Conservation (phyloP, 2,329 filamentous ascomycete species). For the Fusarium denticulatum region DNA sequence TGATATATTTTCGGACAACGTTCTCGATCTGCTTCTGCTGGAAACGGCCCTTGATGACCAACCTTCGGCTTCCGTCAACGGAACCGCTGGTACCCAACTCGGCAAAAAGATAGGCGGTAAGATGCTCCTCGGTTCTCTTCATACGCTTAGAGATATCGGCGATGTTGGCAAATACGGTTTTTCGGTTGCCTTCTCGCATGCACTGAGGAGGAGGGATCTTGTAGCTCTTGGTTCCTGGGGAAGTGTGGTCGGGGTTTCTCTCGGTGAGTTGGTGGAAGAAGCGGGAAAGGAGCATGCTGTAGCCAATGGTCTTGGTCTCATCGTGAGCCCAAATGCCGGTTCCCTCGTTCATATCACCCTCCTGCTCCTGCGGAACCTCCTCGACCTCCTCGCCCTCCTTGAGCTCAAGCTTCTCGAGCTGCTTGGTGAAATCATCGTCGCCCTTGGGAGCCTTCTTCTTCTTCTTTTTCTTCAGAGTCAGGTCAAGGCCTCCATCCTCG, state of each 20-base stretch:
- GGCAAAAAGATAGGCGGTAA: conserved; percentile 95
- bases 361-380: conserved; percentile 61
- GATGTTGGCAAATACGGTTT: conserved; percentile 99
- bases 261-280: conserved; percentile 96
- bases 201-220: conserved; percentile 99
- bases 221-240: conserved; percentile 91
- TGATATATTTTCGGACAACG: conserved; percentile 93
- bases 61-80: conserved; percentile 88
- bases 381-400: conserved; percentile 71
- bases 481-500: conserved; percentile 62
- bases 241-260: conserved; percentile 95
- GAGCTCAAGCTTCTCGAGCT: conserved; percentile 70
- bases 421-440: conserved; percentile 70
- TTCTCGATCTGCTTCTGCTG: conserved; percentile 99
- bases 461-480: conserved; percentile 85
- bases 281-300: conserved; percentile 84
- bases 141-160: conserved; percentile 98
- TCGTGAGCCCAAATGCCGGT: conserved; percentile 93
- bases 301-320: conserved; percentile 79
- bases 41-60: conserved; percentile 99
- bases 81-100: conserved; percentile 97
- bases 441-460: conserved; percentile 64
- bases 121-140: conserved; percentile 98
- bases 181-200: conserved; percentile 99
- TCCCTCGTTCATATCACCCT: conserved; percentile 85